Evolutionary conservation across 352 stramenopile genomes (phyloP), one percentile per base, ranked within the genome.

Genomic region (Globisporangium paroecandrum): DNA sequence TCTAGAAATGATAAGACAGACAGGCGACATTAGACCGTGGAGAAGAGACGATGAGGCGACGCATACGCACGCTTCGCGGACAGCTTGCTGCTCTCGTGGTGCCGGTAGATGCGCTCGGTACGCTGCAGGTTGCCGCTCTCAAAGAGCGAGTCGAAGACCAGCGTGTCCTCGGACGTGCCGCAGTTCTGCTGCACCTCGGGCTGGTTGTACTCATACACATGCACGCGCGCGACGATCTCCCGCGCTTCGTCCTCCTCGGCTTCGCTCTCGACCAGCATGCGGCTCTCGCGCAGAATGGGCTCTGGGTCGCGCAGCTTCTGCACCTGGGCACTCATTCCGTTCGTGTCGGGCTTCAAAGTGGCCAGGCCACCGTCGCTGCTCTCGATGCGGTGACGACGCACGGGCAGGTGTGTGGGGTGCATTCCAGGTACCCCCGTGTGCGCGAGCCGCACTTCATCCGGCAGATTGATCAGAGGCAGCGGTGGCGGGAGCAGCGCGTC

Each of bases 181-280:
- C 71, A 70, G 63, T 78, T 65, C 53, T 72, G 60, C 32, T 66
- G 77, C 3, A 89, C 62, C 22, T 77, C 63, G 0, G 81, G 74
- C 12, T 81, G 71, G 58, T 92, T 92, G 77, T 94, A 94, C 66
- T 89, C 83, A 63, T 93, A 94, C 24, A 92, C 80, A 36, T 75
- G 71, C 51, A 90, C 34, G 7, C 78, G 72, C 34, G 57, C 46
- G 1, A 79, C 27, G 2, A 82, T 61, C 7, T 76, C 65, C 1
- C 65, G 67, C 2, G 75, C 67, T 47, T 82, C 53, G 32, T 81
- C 70, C 22, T 78, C 71, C 15, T 78, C 68, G 0, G 70, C 72
- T 59, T 87, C 71, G 8, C 25, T 68, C 20, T 85, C 79, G 7
- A 89, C 20, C 32, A 80, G 24, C 5, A 74, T 7, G 34, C 64